Evolutionary conservation across 2,329 filamentous ascomycete genomes (phyloP).

Genomic region (Phaeosphaeriaceae sp.): DNA sequence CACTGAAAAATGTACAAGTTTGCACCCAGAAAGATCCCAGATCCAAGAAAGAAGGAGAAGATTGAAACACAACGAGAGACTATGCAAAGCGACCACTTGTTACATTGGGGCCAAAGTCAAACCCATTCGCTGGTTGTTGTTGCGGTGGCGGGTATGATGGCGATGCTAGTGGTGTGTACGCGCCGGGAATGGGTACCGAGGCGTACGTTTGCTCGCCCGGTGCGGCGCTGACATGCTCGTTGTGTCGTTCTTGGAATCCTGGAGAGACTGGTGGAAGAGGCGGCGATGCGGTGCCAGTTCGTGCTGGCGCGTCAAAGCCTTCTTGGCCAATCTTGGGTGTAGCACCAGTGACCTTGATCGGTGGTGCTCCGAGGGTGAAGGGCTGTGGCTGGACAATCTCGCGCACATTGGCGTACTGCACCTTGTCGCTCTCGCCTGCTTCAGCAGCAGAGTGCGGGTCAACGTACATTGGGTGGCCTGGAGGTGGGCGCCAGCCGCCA

Average conservation of each 20-base stretch:
- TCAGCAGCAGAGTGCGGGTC: conserved; percentile 60
- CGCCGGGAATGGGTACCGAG: conserved; percentile 85
- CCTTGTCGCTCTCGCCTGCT: conserved; percentile 55
- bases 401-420: conserved; percentile 49
- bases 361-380: conserved; percentile 90
- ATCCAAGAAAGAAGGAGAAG: conserved; percentile 14
- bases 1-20: conserved; percentile 32
- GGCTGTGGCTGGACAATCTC: conserved; percentile 60
- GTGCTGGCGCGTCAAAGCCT: conserved; percentile 61
- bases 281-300: conserved; percentile 48
- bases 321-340: conserved; percentile 73
- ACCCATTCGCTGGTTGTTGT: conserved; percentile 32
- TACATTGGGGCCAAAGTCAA: conserved; percentile 48
- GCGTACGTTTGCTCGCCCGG: conserved; percentile 86
- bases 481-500: conserved; percentile 56
- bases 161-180: conserved; percentile 66
- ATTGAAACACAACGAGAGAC: background rate
- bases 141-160: conserved; percentile 50
- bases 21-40: conserved; percentile 26
- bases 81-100: conserved; percentile 14
- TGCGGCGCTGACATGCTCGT: conserved; percentile 72
- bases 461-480: conserved; percentile 50
- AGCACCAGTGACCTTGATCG: conserved; percentile 76
- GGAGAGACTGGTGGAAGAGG: conserved; percentile 42
- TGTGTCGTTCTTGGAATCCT: conserved; percentile 55